These are phyloP conservation scores for Chytriomyces sp. DNA, from an alignment of 192 early-diverging fungal genomes.

Conservation along the genomic window DNA sequence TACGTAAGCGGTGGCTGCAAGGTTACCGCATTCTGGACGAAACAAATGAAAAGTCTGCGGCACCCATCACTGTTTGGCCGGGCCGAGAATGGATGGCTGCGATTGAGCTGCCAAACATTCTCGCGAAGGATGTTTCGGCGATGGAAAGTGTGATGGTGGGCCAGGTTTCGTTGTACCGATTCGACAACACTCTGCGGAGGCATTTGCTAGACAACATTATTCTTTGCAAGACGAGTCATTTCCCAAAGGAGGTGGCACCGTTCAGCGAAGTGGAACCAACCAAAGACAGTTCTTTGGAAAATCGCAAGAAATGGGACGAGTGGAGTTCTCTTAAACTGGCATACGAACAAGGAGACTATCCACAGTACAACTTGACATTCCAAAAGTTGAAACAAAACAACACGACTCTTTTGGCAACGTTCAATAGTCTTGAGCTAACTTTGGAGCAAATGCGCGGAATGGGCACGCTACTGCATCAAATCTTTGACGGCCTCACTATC, in stretches of 20 bases:
- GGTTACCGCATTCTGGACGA: conserved; percentile 41
- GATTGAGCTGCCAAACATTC: conserved; percentile 48
- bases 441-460: conserved; percentile 54
- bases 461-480: conserved; percentile 44
- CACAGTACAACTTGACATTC: conserved; percentile 53
- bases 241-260: conserved; percentile 41
- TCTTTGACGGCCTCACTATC: conserved; percentile 46
- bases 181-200: conserved; percentile 47
- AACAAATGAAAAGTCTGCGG: conserved; percentile 16
- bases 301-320: conserved; percentile 53
- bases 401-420: conserved; percentile 37
- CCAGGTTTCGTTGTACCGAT: conserved; percentile 55
- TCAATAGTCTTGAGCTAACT: conserved; percentile 50
- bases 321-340: conserved; percentile 44
- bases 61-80: conserved; percentile 48
- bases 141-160: conserved; percentile 33
- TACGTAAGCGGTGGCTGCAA: conserved; percentile 54
- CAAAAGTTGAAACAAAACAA: conserved; percentile 49
- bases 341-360: conserved; percentile 51
- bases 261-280: conserved; percentile 52
- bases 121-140: conserved; percentile 34
- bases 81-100: conserved; percentile 55
- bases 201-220: conserved; percentile 52
- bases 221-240: conserved; percentile 44
- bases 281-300: conserved; percentile 48